These are phyloP conservation scores for Noccaea bulbosa DNA, from an alignment of 345 rosid species.

Conservation along the genomic window DNA sequence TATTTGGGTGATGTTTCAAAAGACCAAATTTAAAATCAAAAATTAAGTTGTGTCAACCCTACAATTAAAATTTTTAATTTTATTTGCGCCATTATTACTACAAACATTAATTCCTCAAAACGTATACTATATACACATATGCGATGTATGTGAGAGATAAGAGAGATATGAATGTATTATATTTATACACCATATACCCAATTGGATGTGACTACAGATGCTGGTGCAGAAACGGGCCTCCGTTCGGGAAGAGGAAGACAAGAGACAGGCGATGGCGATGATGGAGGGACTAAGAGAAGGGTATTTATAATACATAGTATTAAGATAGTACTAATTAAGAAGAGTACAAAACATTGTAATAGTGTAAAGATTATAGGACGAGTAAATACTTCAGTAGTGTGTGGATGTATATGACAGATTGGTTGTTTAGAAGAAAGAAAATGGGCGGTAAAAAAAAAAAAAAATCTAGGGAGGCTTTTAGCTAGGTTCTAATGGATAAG, in stretches of 20 bases:
- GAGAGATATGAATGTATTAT: neutral
- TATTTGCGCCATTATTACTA: no score
- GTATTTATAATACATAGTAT: slow-evolving; percentile 25
- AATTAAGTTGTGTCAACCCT: no score
- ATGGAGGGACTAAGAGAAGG: neutral
- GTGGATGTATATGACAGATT: neutral
- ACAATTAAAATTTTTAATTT: no score
- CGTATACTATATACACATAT: neutral
- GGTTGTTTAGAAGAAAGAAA: neutral
- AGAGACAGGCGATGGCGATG: neutral
- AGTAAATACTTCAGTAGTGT: neutral
- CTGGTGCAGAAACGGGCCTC: slow-evolving; percentile 57
- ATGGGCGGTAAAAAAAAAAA: neutral
- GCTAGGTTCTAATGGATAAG: slow-evolving; percentile 33
- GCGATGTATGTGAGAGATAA: neutral
- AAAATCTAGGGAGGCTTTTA: neutral
- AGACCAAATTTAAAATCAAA: neutral
- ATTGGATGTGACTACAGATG: slow-evolving; percentile 51
- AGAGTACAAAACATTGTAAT: neutral
- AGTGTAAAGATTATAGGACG: neutral
- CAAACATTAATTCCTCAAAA: no score
- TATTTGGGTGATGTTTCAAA: slow-evolving; percentile 1
- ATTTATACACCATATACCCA: slow-evolving; percentile 36
- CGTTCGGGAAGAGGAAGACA: slow-evolving; percentile 42
- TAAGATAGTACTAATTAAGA: neutral